Conservation (phyloP, 164 flowering plant species). For the Protea cynaroides region DNA sequence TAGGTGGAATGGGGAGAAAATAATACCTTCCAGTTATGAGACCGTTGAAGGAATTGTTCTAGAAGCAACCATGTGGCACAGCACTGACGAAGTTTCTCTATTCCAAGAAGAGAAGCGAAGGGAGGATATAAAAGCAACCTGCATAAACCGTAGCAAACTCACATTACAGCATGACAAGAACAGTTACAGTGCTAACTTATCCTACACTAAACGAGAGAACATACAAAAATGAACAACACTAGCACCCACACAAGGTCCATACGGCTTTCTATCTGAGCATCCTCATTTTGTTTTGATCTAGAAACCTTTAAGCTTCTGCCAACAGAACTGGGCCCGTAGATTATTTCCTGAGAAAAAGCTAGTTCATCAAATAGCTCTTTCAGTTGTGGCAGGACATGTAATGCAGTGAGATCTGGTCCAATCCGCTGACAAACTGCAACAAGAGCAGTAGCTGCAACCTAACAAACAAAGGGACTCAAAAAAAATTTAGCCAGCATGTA, state of each 20-base stretch:
- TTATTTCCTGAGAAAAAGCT: slow-evolving; percentile 68
- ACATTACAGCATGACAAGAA: slow-evolving; percentile 1
- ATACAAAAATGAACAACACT: slow-evolving; percentile 5
- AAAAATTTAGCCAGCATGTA: neutral
- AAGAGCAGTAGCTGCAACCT: slow-evolving; percentile 86
- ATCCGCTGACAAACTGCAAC: slow-evolving; percentile 67
- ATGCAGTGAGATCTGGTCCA: slow-evolving; percentile 77
- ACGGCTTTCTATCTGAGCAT: slow-evolving; percentile 51
- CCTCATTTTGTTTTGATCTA: slow-evolving; percentile 36
- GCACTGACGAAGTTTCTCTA: slow-evolving; percentile 89
- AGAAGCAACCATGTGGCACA: slow-evolving; percentile 97
- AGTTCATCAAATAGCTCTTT: slow-evolving; percentile 88
- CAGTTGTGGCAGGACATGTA: slow-evolving; percentile 76
- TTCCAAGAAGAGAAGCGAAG: slow-evolving; percentile 91
- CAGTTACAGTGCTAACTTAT: neutral
- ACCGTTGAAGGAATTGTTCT: slow-evolving; percentile 75
- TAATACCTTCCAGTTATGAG: slow-evolving; percentile 83
- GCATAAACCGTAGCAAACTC: slow-evolving; percentile 19
- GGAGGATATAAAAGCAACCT: slow-evolving; percentile 89
- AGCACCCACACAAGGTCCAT: slow-evolving; percentile 85
- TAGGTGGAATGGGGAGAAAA: slow-evolving; percentile 2
- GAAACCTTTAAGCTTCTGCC: slow-evolving; percentile 35
- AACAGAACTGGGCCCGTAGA: slow-evolving; percentile 25
- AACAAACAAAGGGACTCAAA: slow-evolving; percentile 14
- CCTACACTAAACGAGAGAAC: neutral